Conservation (phyloP, 2,329 filamentous ascomycete genomes). For the Magnaporthiopsis poae region DNA sequence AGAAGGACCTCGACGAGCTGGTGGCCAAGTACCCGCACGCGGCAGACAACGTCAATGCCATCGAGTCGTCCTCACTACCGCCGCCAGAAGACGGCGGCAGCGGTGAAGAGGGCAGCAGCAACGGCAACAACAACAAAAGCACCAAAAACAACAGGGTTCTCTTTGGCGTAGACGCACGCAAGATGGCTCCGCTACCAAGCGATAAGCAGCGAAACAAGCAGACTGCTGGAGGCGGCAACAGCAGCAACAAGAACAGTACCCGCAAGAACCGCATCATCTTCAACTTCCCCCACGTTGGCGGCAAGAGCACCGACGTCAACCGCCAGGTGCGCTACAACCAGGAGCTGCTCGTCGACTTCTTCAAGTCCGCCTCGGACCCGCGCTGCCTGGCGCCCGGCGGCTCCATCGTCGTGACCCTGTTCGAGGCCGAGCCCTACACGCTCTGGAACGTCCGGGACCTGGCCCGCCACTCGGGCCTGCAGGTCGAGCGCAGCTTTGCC, state of each 20-base stretch:
- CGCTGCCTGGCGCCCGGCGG: slow-evolving; percentile 47
- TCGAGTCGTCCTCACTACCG: slow-evolving; percentile 25
- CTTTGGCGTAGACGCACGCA: slow-evolving; percentile 59
- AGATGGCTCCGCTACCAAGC: slow-evolving; percentile 39
- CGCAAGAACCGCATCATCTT: slow-evolving; percentile 74
- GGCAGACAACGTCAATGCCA: slow-evolving; percentile 43
- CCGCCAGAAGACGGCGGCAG: neutral
- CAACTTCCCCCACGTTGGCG: slow-evolving; percentile 95
- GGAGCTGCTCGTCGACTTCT: slow-evolving; percentile 62
- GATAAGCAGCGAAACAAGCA: slow-evolving; percentile 5
- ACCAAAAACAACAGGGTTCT: slow-evolving; percentile 31
- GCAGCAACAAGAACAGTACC: slow-evolving; percentile 23
- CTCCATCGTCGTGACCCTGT: slow-evolving; percentile 71
- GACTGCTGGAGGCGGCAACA: slow-evolving; percentile 15
- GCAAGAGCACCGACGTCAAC: slow-evolving; percentile 85
- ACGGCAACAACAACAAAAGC: slow-evolving; percentile 11
- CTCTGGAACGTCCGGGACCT: slow-evolving; percentile 91
- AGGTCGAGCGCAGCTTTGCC: slow-evolving; percentile 58
- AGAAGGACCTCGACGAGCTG: slow-evolving; percentile 47
- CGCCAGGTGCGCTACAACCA: slow-evolving; percentile 89
- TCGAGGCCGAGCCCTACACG: slow-evolving; percentile 88
- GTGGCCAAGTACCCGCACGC: slow-evolving; percentile 66
- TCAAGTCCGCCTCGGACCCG: slow-evolving; percentile 41
- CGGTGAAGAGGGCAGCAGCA: too few species aligned
- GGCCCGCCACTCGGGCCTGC: slow-evolving; percentile 64